These are phyloP conservation scores for Claviceps quebecensis DNA, from an alignment of 2,329 filamentous ascomycete species.

Conservation along the genomic window DNA sequence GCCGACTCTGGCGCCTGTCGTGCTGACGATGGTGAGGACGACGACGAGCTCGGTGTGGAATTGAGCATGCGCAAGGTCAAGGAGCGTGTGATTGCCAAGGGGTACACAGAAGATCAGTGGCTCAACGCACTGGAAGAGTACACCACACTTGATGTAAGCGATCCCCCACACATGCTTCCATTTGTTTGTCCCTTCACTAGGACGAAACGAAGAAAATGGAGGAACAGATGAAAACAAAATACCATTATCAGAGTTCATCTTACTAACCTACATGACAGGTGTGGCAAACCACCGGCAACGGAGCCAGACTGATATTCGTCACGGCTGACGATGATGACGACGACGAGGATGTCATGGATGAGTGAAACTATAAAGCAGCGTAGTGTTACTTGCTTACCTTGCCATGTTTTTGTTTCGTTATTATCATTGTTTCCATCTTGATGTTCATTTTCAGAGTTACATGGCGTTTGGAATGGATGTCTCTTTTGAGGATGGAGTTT, in stretches of 20 bases:
- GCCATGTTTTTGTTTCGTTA: not conserved
- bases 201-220: not conserved
- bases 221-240: not conserved
- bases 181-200: no score
- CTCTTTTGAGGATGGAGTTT: no score
- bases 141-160: constrained; percentile 68
- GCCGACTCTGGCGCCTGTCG: constrained; percentile 77
- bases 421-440: not conserved
- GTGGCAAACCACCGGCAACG: constrained; percentile 64
- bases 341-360: constrained; percentile 35
- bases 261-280: constrained; percentile 40
- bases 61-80: constrained; percentile 78
- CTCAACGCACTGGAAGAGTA: constrained; percentile 80
- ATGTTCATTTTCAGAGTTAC: not conserved
- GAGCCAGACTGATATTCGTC: constrained; percentile 58
- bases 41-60: constrained; percentile 41
- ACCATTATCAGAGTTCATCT: not conserved
- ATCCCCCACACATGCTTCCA: not conserved
- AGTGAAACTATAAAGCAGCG: constrained; percentile 9
- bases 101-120: constrained; percentile 92
- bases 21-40: constrained; percentile 49
- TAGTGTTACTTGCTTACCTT: constrained; percentile 5
- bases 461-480: not conserved
- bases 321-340: constrained; percentile 40
- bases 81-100: constrained; percentile 86